Percentiles rank a stretch among this genome's conserved stretches.
Conservation (phyloP, 2,329 filamentous ascomycete species). For the Phoma herbarum region DNA sequence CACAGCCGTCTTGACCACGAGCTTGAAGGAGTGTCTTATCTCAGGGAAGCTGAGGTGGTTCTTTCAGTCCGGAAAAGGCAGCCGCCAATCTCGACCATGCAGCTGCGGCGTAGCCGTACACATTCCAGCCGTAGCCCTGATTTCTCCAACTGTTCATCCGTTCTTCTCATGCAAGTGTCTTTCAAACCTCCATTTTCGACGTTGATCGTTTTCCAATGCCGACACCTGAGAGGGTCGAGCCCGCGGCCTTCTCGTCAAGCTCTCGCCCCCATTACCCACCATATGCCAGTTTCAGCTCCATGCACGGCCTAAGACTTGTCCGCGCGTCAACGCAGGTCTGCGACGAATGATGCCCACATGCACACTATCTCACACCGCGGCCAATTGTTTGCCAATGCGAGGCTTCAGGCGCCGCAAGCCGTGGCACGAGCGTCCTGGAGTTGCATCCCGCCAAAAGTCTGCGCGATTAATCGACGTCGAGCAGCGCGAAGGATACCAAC, state of each 20-base stretch:
- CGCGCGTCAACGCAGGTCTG: constrained; percentile 7
- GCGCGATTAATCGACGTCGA: not conserved
- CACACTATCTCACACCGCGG: not conserved
- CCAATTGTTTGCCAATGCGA: constrained; percentile 3
- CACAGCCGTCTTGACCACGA: not conserved
- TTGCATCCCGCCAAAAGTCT: not conserved
- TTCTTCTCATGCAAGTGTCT: not conserved
- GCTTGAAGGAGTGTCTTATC: not conserved
- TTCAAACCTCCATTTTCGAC: not conserved
- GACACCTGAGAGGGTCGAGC: not conserved
- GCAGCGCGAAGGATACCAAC: not conserved
- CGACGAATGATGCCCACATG: constrained; percentile 5
- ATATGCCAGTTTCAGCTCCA: not conserved
- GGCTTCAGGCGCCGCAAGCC: constrained; percentile 2
- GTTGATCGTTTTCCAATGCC: not conserved
- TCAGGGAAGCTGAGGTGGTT: not conserved
- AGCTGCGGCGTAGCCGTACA: constrained; percentile 5
- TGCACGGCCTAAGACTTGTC: not conserved
- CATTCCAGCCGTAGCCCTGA: not conserved
- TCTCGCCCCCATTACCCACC: not conserved
- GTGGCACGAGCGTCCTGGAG: not conserved
- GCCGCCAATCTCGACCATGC: constrained; percentile 3
- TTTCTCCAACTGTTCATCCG: not conserved
- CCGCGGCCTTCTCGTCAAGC: not conserved
- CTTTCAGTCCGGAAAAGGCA: not conserved